phyloP scores from a whole-genome alignment of 805 yeast genomes.

The Saccharomycopsis sp. region DNA sequence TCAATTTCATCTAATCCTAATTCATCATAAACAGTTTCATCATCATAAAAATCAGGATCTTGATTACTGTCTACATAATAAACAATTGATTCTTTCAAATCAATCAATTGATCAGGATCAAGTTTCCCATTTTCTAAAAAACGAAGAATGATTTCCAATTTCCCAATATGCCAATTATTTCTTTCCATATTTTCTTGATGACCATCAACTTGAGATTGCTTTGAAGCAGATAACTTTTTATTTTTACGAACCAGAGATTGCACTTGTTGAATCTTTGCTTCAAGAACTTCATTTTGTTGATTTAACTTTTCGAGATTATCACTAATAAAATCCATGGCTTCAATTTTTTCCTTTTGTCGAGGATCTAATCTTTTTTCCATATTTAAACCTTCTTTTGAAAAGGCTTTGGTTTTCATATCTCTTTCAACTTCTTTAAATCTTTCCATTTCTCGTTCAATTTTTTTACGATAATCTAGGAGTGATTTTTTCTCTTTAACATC shows the following conservation, averaged over 20 bases:
- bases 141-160: slow-evolving; percentile 69
- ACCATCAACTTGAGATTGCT: slow-evolving; percentile 51
- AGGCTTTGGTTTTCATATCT: slow-evolving; percentile 88
- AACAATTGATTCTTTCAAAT: slow-evolving; percentile 76
- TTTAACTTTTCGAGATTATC: slow-evolving; percentile 17
- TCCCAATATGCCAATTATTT: slow-evolving; percentile 68
- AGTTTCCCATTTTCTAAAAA: slow-evolving; percentile 71
- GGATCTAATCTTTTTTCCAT: slow-evolving; percentile 55
- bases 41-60: slow-evolving; percentile 89
- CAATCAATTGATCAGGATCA: slow-evolving; percentile 71
- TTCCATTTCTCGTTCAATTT: slow-evolving; percentile 81
- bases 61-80: slow-evolving; percentile 92
- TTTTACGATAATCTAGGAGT: slow-evolving; percentile 61
- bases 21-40: slow-evolving; percentile 85
- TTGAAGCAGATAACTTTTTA: slow-evolving; percentile 42
- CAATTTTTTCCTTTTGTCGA: slow-evolving; percentile 56
- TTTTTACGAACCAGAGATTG: slow-evolving; percentile 45
- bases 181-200: slow-evolving; percentile 40
- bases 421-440: slow-evolving; percentile 91
- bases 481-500: slow-evolving; percentile 86
- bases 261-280: slow-evolving; percentile 54
- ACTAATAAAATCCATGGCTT: slow-evolving; percentile 19
- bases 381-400: slow-evolving; percentile 84
- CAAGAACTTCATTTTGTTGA: slow-evolving; percentile 63
- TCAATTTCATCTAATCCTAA: slow-evolving; percentile 49